Conservation (phyloP, 495 filamentous ascomycete species). For the Cercophora sp. region DNA sequence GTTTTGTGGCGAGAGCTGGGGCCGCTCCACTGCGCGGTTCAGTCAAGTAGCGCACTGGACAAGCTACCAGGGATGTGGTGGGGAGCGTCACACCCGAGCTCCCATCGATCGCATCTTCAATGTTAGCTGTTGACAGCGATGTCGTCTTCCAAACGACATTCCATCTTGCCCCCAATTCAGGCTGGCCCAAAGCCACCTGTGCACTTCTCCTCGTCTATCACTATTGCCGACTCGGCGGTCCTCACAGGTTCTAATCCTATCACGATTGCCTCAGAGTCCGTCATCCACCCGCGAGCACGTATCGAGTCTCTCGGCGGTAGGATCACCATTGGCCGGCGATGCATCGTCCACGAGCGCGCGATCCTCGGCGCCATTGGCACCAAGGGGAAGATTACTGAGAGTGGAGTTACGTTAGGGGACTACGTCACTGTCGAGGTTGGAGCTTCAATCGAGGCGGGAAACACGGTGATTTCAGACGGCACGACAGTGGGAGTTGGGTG, state of each 20-base stretch:
- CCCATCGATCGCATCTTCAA: too few species aligned
- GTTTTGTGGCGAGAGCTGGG: conserved; percentile 14
- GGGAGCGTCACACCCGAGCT: too few species aligned
- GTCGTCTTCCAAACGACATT: conserved; percentile 48
- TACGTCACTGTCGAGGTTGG: conserved; percentile 59
- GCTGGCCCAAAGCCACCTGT: conserved; percentile 60
- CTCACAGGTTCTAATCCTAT: conserved; percentile 71
- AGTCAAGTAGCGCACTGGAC: too few species aligned
- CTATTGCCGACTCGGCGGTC: conserved; percentile 70
- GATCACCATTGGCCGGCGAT: conserved; percentile 66
- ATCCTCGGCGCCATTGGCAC: conserved; percentile 48
- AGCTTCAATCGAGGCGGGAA: conserved; percentile 57
- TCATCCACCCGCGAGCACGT: conserved; percentile 77
- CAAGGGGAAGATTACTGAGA: conserved; percentile 21
- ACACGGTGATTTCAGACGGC: conserved; percentile 58
- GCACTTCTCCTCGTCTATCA: conserved; percentile 63
- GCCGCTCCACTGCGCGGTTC: too few species aligned
- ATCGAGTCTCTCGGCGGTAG: conserved; percentile 66
- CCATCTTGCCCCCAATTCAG: conserved; percentile 42
- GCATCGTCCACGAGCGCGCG: conserved; percentile 72
- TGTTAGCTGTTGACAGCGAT: too few species aligned
- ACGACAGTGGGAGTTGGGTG: conserved; percentile 58
- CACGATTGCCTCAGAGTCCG: conserved; percentile 62
- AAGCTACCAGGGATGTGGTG: too few species aligned
- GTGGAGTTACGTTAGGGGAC: conserved; percentile 49